Evolutionary conservation across 202 grass and related monocot genomes (phyloP).

Genomic region (Panicum virgatum): DNA sequence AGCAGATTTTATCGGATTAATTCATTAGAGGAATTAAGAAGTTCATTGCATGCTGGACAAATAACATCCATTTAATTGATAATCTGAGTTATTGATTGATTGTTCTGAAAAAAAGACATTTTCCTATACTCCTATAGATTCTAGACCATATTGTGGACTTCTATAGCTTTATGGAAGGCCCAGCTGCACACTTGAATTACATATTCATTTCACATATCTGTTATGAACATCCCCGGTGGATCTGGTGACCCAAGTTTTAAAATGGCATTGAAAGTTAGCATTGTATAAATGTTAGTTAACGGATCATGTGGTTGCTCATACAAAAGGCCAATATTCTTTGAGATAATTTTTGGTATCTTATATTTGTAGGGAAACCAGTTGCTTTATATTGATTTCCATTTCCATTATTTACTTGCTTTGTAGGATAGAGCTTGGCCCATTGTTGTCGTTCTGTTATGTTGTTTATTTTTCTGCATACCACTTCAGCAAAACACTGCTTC

Average conservation of each 20-base stretch:
- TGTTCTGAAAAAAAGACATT: neutral
- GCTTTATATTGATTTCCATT: neutral
- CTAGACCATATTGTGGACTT: neutral
- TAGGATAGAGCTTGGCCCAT: neutral
- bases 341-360: neutral
- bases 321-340: too few relatives aligned
- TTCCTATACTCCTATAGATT: neutral
- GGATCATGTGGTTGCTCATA: too few relatives aligned
- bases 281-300: neutral
- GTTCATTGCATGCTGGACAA: neutral
- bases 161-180: neutral
- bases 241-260: neutral
- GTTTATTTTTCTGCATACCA: conserved; percentile 10
- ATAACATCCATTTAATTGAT: neutral
- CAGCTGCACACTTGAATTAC: neutral
- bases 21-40: neutral
- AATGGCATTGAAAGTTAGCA: neutral
- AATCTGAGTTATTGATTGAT: neutral
- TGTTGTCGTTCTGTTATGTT: neutral
- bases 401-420: neutral
- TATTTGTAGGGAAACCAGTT: neutral
- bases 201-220: neutral
- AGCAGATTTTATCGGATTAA: neutral
- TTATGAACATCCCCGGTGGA: neutral
- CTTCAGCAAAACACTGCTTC: conserved; percentile 19